Conservation (phyloP, 2,329 filamentous ascomycete species). For the Falciphora oryzae region DNA sequence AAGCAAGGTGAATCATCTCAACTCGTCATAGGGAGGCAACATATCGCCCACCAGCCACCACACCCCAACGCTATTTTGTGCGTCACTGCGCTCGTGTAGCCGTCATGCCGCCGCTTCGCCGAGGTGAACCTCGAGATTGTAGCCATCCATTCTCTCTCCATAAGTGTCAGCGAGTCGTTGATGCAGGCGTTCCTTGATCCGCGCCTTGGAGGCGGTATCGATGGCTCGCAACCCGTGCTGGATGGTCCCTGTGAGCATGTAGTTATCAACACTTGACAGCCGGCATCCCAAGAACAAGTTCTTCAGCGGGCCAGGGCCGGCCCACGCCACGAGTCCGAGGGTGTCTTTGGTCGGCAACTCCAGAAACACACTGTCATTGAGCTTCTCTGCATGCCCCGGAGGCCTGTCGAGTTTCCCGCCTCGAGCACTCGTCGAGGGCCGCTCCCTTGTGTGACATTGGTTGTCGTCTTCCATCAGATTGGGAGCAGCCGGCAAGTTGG, state of each 20-base stretch:
- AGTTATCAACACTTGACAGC: constrained; percentile 6
- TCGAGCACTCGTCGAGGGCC: too few relatives aligned
- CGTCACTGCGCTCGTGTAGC: background rate
- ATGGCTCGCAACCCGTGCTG: background rate
- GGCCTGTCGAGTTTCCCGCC: background rate
- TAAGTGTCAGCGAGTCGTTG: background rate
- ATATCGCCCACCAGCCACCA: background rate
- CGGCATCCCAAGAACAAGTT: background rate
- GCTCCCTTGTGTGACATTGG: background rate
- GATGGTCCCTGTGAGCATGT: constrained; percentile 5
- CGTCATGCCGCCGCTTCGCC: background rate
- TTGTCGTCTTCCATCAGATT: background rate
- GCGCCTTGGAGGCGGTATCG: background rate
- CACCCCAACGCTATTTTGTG: background rate
- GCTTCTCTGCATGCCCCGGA: background rate
- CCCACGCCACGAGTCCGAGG: background rate
- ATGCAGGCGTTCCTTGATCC: background rate
- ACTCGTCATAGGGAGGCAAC: background rate
- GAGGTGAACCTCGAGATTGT: background rate
- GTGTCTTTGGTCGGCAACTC: background rate
- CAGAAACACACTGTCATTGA: background rate
- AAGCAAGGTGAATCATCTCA: background rate
- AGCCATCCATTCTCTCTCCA: background rate
- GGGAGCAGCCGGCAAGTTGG: background rate
- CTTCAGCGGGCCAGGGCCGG: background rate